phyloP scores from a whole-genome alignment of 2,329 filamentous ascomycete genomes.

The Calonectria hawksworthii region DNA sequence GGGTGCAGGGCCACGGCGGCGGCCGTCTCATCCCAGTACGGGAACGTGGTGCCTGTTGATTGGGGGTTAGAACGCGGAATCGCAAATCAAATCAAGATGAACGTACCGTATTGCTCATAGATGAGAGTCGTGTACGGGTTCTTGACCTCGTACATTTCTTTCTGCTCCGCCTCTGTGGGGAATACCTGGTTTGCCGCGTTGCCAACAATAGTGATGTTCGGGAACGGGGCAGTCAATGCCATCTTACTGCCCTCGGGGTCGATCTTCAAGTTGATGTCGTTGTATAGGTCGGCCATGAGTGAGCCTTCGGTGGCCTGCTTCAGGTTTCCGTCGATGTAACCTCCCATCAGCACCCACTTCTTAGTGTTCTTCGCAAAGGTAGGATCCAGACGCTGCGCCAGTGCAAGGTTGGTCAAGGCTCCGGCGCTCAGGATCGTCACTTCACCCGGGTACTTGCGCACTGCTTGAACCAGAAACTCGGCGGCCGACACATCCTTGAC shows the following conservation, averaged over 20 bases:
- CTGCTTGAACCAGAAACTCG: not conserved
- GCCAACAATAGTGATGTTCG: conserved; percentile 2
- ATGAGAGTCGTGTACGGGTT: not conserved
- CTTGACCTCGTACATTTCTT: not conserved
- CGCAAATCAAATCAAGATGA: not conserved
- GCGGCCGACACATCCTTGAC: not conserved
- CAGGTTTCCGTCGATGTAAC: not conserved
- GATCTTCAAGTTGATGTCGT: conserved; percentile 5
- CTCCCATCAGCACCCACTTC: conserved; percentile 2
- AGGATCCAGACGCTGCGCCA: not conserved
- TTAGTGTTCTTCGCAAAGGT: not conserved
- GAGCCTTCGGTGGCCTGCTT: not conserved
- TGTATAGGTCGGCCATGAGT: not conserved
- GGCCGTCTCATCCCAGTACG: not conserved
- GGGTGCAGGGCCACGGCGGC: not conserved
- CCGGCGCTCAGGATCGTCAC: not conserved
- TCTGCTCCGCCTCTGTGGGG: not conserved
- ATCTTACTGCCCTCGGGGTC: conserved; percentile 5
- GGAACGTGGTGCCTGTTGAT: not conserved
- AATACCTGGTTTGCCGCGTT: conserved; percentile 1
- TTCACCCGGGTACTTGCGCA: conserved; percentile 1
- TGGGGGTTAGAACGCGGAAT: not conserved
- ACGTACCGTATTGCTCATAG: not conserved
- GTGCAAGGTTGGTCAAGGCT: not conserved
- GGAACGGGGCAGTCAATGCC: not conserved